Base-by-base conservation (phyloP, 169 alveolate species). In the Plasmodium vinckei region DNA sequence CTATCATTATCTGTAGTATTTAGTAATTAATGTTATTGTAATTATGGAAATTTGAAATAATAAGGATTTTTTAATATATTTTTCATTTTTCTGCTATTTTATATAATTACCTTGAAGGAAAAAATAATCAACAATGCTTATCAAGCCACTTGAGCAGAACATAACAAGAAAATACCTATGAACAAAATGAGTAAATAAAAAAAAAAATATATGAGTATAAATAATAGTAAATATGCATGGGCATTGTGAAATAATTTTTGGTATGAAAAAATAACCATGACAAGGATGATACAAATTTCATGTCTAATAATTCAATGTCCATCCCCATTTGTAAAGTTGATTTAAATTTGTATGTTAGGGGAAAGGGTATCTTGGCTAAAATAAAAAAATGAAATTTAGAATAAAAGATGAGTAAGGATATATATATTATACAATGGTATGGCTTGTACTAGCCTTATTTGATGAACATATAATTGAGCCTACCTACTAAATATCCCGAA, bases 251-350 rank as follows among this genome's bases (percentile, higher is more conserved):
- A 1, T 33, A 33, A 33, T 33, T 33, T 33, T 33, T 33, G 42
- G 42, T 33, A 33, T 33, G 25, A 4, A 39, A 44, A 56, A 72
- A 88, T 44, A 25, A 90, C 94, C 94, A 93, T n/a, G 94, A 89
- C 15, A 93, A 51, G 25, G 93, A 93, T 13, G 94, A 90, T 23
- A 93, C 95, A 44, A 91, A 91, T 23, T 87, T 71, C 72, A 82
- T 90, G 72, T 90, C 94, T 44, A 93, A 72, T 19, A 73, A 56
- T 5, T 89, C 89, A 44, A 91, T 75, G 54, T 92, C 96, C 54
- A 95, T 87, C 49, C 96, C 96, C 67, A 95, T 87, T 59, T 95
- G 96, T 27, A 95, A 92, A 93, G 94, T 93, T 44, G 94, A 87
- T 63, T 93, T 95, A 91, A 93, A 93, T 33, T 92, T 82, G 90